phyloP scores from a whole-genome alignment of 140 eudicot species.

The Flaveria floridana region DNA sequence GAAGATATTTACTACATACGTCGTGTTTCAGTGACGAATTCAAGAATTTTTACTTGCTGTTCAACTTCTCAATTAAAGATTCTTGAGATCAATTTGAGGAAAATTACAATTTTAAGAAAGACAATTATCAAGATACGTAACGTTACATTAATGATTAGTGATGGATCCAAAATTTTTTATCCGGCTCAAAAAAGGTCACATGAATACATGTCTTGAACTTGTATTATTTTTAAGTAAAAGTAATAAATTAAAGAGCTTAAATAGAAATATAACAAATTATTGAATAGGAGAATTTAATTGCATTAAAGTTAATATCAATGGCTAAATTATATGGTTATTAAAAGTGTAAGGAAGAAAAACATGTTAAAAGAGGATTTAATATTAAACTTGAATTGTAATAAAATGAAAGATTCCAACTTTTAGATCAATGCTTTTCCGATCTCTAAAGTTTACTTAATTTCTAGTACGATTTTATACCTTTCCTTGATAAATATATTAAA shows the following conservation, averaged over 20 bases:
- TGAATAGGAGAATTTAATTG: neutral
- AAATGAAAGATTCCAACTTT: conserved; percentile 30
- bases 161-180: too few relatives aligned
- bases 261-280: neutral
- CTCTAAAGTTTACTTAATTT: conserved; percentile 37
- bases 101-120: neutral
- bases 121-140: neutral
- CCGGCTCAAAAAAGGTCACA: neutral
- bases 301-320: neutral
- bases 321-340: neutral
- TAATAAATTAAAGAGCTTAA: neutral
- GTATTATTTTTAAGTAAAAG: too few relatives aligned
- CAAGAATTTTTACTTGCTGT: neutral
- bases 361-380: neutral
- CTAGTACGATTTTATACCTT: conserved; percentile 29
- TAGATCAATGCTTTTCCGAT: conserved; percentile 26
- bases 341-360: neutral
- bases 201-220: too few relatives aligned
- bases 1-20: neutral
- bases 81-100: too few relatives aligned
- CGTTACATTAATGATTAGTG: neutral
- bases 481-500: conserved; percentile 13
- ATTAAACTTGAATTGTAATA: neutral
- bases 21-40: neutral
- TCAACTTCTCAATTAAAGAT: too few relatives aligned